A percentile compares a stretch with the other conserved stretches of the same genome.
Conservation (phyloP, 2,329 filamentous ascomycete species). For the Nothophaeocryptopus gaeumannii region DNA sequence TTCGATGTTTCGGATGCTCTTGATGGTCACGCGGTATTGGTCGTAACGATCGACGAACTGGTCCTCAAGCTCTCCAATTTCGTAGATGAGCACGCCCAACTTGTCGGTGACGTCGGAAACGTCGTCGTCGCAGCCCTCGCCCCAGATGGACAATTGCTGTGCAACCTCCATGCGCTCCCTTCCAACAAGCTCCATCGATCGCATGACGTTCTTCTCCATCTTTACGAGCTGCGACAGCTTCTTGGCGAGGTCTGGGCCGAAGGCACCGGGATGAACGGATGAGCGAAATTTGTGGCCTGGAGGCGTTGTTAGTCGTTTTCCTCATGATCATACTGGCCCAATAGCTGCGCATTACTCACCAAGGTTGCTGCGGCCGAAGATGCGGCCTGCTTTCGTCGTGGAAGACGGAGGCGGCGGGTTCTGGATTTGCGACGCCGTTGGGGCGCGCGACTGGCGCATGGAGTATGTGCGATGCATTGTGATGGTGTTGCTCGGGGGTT, state of each 20-base stretch:
- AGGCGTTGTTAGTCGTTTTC: neutral
- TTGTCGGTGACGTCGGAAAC: conserved; percentile 99
- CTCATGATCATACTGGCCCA: neutral
- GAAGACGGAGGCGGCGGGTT: conserved; percentile 91
- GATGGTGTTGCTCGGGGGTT: conserved; percentile 16
- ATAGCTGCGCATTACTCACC: conserved; percentile 57
- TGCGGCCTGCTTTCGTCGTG: conserved; percentile 81
- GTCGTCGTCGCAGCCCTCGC: conserved; percentile 91
- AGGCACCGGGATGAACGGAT: conserved; percentile 68
- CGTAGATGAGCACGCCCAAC: conserved; percentile 92
- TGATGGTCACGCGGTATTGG: conserved; percentile 98
- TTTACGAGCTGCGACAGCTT: conserved; percentile 97
- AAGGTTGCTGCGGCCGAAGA: conserved; percentile 83
- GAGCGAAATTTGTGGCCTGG: conserved; percentile 69
- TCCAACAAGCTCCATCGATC: conserved; percentile 90
- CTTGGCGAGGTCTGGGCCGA: conserved; percentile 86
- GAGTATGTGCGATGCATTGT: conserved; percentile 97
- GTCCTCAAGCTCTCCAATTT: conserved; percentile 96
- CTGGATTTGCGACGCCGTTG: conserved; percentile 86
- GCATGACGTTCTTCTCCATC: conserved; percentile 99
- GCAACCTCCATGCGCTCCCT: conserved; percentile 98
- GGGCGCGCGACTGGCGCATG: conserved; percentile 95
- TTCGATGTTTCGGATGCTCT: conserved; percentile 99
- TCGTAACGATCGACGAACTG: conserved; percentile 98
- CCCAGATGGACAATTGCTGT: conserved; percentile 98